Percentiles rank a stretch among this genome's conserved stretches.
Evolutionary conservation across 768 basidiomycete genomes (phyloP).

Genomic region (Trametes punicea): DNA sequence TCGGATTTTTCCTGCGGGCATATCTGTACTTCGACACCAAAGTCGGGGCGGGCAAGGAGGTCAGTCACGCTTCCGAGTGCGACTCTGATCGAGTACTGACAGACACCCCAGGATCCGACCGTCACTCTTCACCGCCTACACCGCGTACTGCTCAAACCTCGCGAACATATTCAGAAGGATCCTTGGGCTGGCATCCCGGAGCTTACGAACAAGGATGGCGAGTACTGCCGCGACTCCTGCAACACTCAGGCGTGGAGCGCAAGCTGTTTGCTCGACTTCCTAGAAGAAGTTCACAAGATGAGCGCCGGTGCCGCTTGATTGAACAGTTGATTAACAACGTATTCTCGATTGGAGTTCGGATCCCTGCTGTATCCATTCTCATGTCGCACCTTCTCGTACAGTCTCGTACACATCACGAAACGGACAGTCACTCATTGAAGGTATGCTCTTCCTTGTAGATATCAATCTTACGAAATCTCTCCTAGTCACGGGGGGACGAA

Average conservation of each 20-base stretch:
- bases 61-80: constrained; percentile 25
- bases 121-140: constrained; percentile 81
- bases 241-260: constrained; percentile 96
- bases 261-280: constrained; percentile 86
- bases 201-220: constrained; percentile 82
- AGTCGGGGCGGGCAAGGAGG: constrained; percentile 65
- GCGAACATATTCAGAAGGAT: constrained; percentile 72
- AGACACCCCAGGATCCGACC: constrained; percentile 52
- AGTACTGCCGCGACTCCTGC: constrained; percentile 84
- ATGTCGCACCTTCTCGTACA: neutral
- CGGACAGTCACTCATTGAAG: too few relatives aligned
- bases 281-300: constrained; percentile 65
- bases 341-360: neutral
- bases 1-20: constrained; percentile 93
- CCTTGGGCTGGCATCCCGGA: constrained; percentile 95
- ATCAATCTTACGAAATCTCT: too few relatives aligned
- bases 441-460: too few relatives aligned
- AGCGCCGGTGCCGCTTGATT: constrained; percentile 5
- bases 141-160: constrained; percentile 63
- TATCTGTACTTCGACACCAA: constrained; percentile 84
- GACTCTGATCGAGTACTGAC: neutral
- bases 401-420: neutral
- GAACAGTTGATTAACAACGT: neutral
- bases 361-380: neutral
- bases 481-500: too few relatives aligned